Evolutionary conservation across 805 yeast species (phyloP), one percentile per base, ranked within the genome.

Genomic region (Barnettozyma californica): DNA sequence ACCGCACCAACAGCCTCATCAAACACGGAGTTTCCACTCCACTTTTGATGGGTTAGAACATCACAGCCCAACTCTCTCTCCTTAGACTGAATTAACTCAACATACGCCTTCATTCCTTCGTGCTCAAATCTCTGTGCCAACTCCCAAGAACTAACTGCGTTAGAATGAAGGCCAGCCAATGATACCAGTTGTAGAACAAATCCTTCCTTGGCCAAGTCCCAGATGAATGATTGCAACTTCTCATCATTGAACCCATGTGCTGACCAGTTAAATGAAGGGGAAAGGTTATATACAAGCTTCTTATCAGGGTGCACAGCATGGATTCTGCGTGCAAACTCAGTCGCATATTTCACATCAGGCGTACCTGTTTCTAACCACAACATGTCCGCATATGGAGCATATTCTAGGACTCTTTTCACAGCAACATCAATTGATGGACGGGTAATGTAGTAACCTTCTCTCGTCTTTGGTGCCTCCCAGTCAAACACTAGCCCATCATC

Each of bases 201-300:
- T 53, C 98, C 98, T 59, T 91, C 78, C 69, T 84, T 76, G 54
- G 84, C 95, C 53, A 92, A 80, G 67, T 96, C 81, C 66, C 79
- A 70, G 68, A 92, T 92, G 70, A 89, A 92, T 43, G 97, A 86
- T 68, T 84, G 86, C 33, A 40, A 19, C n/a, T 16, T 40, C 74
- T 91, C 97, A 63, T 92, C 97, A 43, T 77, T 76, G 23, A 84
- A 73, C 46, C 84, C 72, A 97, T 92, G 88, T 47, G 97, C 97
- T 68, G 89, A 88, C 98, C 98, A 92, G 80, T 92, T 92, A 83
- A 92, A 92, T 7, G 96, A 88, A 57, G 98, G 98, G 27, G 97
- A 89, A 68, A 92, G 76, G 78, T 92, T 92, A 77, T 92, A 92
- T 46, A 97, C 95, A 59, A 92, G 78, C 98, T 97, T 91, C 71